phyloP scores from a whole-genome alignment of 495 filamentous ascomycete species.

The Chaetomium tenue region DNA sequence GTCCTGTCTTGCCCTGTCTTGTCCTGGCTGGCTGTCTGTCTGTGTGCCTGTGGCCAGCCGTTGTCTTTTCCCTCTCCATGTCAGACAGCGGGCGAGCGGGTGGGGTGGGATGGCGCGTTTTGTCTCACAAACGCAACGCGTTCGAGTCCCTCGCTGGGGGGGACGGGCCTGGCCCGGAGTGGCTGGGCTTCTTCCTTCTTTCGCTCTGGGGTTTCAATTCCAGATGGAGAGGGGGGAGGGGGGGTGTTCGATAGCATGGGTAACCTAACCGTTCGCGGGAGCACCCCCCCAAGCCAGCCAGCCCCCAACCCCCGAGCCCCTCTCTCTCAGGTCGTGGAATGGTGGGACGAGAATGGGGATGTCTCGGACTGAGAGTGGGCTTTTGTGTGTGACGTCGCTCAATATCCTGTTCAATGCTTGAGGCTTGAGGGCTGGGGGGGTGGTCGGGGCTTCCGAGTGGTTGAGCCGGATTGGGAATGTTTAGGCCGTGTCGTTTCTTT shows the following conservation, averaged over 20 bases:
- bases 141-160: background rate
- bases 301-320: too few relatives aligned
- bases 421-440: too few relatives aligned
- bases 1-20: too few relatives aligned
- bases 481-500: background rate
- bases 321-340: background rate
- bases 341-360: background rate
- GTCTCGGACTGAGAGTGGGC: slow-evolving; percentile 4
- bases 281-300: background rate
- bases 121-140: too few relatives aligned
- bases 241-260: background rate
- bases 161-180: too few relatives aligned
- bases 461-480: slow-evolving; percentile 1
- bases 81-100: too few relatives aligned
- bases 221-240: too few relatives aligned
- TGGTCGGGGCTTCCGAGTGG: slow-evolving; percentile 10
- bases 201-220: background rate
- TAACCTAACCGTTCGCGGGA: background rate
- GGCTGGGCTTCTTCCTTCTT: too few relatives aligned
- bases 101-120: too few relatives aligned
- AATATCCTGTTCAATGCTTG: slow-evolving; percentile 11
- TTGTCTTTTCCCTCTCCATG: background rate
- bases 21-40: too few relatives aligned
- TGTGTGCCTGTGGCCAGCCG: background rate
- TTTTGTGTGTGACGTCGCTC: slow-evolving; percentile 7